Base-by-base conservation (phyloP, 1,139 yeast genomes). In the Eremothecium gossypii region DNA sequence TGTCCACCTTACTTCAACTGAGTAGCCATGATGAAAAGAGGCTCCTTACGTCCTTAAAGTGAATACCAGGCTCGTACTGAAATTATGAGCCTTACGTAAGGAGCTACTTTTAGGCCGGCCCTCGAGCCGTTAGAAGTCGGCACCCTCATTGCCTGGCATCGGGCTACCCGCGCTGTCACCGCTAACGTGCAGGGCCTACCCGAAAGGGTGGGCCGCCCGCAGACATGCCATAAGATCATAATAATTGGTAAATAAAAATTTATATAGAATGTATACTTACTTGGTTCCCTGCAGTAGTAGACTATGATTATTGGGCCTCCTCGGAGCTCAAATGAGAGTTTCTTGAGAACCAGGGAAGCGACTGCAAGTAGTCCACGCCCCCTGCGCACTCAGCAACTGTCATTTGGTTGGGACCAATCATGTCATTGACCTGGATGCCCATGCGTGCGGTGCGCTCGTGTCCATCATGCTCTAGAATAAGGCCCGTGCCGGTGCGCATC, bases 341-440 rank as follows among this genome's bases (percentile, higher is more conserved):
- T 30, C 33, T 39, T 27, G 13, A 8, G 8, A 17, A 39, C 14
- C 10, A n/a, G 10, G 43, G 36, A 36, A 43, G 56, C 28, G 48
- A 30, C 43, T 50, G 54, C 27, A 67, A 57, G 42, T 68, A 68
- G 36, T 67, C 68, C 7, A 46, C 47, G 1, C 91, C 91, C 38
- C 79, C 80, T 30, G 76, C 87, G 61, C 96, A 89, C 55, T 84
- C 76, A 0, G 96, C 91, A 10, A 85, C 89, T 0, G 95, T 84
- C 60, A 79, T 52, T 53, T 83, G 93, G 39, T 72, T 67, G 2
- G 62, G 53, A 0, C 79, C 80, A 30, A 81, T 52, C 1, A 80
- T 63, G 7, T 71, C 67, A 41, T 66, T 64, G 8, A 85, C 69
- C 32, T 76, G 73, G 33, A 81, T 64, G 0, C 80, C 96, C 14